These are phyloP conservation scores for Orbilia oligospora DNA, from an alignment of 2,329 filamentous ascomycete genomes.

Conservation along the genomic window DNA sequence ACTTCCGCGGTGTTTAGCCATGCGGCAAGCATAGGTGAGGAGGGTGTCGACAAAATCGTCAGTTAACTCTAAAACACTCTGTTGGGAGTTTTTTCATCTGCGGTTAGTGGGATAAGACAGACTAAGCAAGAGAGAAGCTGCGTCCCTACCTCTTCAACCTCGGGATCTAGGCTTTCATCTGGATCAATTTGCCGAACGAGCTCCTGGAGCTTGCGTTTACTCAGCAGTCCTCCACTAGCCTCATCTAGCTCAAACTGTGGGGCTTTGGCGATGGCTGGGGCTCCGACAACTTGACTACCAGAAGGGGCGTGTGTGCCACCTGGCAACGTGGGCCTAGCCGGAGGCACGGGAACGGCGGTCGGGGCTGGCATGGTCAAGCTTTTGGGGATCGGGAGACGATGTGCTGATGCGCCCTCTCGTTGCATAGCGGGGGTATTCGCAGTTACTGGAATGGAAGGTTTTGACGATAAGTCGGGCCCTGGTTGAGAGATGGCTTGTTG, in stretches of 20 bases:
- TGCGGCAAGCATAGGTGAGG: slow-evolving; percentile 85
- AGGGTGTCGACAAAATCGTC: slow-evolving; percentile 97
- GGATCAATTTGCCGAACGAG: slow-evolving; percentile 91
- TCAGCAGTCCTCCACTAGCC: slow-evolving; percentile 92
- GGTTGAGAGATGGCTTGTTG: slow-evolving; percentile 71
- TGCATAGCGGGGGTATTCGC: slow-evolving; percentile 58
- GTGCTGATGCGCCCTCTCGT: slow-evolving; percentile 47
- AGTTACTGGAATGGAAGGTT: slow-evolving; percentile 60
- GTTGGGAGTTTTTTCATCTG: slow-evolving; percentile 44
- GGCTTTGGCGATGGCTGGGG: slow-evolving; percentile 85
- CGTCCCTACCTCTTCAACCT: slow-evolving; percentile 88
- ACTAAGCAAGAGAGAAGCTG: background rate
- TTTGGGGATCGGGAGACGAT: slow-evolving; percentile 80
- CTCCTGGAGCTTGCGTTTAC: slow-evolving; percentile 97
- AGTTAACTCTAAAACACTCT: slow-evolving; percentile 89
- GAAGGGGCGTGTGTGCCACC: slow-evolving; percentile 79
- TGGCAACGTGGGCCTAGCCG: slow-evolving; percentile 83
- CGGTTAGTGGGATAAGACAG: slow-evolving; percentile 19
- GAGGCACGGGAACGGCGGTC: slow-evolving; percentile 80
- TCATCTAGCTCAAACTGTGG: slow-evolving; percentile 89
- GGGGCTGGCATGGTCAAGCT: slow-evolving; percentile 80
- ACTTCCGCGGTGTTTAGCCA: slow-evolving; percentile 92
- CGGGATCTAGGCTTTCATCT: slow-evolving; percentile 84
- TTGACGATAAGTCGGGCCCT: slow-evolving; percentile 68
- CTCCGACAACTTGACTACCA: slow-evolving; percentile 85